Base-by-base conservation (phyloP, 2,329 filamentous ascomycete genomes). In the Hypoxylon sp. region DNA sequence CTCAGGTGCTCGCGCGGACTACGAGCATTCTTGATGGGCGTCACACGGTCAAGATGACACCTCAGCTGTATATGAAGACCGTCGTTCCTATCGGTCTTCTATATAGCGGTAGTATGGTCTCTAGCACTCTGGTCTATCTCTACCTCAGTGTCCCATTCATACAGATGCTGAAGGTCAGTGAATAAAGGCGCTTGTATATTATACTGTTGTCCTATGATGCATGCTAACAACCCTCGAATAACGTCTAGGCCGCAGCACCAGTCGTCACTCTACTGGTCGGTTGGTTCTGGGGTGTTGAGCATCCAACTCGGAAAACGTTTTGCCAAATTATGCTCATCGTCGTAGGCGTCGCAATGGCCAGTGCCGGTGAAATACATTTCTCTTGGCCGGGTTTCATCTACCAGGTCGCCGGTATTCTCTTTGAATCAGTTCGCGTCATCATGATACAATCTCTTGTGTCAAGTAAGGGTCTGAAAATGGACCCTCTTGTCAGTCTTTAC, bases 371-470 rank as follows among this genome's bases (percentile, higher is more conserved):
- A 80, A 90, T 92, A 73, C 84, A 89, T 64, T 92, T 93, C 80
- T 89, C 89, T 73, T 82, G 89, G 81, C 75, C 88, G 44, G 90
- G 90, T 51, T 89, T 92, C 79, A 69, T 90, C 35, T 91, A 87
- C 81, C 93, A 96, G 82, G 79, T 91, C 60, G 91, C 86, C 66
- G 93, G 92, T 71, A 92, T 95, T 73, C 79, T 91, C 56, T 95
- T 95, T 77, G 93, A 97, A 83, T 92, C 93, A 49, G 86, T 92
- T 69, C 90, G 93, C 67, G 84, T 96, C 70, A 91, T 94, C 81
- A 93, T 97, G 92, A 92, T 96, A 64, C 91, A 97, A 82, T 89
- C 91, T 67, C 85, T 97, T 74, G 88, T 97, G 57, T 92, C 90
- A 77, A 90, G 87, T 35, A 87, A 91, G 56, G 92, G 94, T 49